phyloP scores from a whole-genome alignment of 2,329 filamentous ascomycete genomes.

The Davidsoniella eucalypti region DNA sequence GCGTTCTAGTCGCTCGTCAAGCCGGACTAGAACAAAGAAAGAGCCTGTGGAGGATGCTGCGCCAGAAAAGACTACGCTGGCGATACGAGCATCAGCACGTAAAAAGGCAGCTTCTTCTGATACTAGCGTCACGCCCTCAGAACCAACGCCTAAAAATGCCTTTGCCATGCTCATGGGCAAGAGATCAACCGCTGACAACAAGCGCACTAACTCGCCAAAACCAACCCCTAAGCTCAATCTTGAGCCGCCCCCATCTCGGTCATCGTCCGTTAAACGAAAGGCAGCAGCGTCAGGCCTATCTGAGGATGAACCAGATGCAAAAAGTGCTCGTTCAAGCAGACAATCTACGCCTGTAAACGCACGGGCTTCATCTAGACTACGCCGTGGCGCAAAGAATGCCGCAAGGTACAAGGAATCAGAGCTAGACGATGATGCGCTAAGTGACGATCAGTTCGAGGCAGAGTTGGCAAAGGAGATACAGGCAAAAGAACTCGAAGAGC shows the following conservation, averaged over 20 bases:
- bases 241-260: not conserved
- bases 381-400: not conserved
- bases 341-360: slow-evolving; percentile 53
- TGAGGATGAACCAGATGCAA: slow-evolving; percentile 27
- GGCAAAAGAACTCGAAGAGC: slow-evolving; percentile 36
- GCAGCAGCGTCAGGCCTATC: slow-evolving; percentile 15
- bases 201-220: not conserved
- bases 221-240: not conserved
- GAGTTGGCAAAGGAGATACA: slow-evolving; percentile 51
- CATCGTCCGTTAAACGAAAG: slow-evolving; percentile 17
- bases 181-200: not conserved
- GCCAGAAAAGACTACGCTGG: not conserved
- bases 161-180: slow-evolving; percentile 37
- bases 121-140: not conserved
- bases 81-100: not conserved
- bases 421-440: slow-evolving; percentile 47
- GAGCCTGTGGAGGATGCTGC: not conserved
- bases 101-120: not conserved
- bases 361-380: slow-evolving; percentile 30
- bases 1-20: not conserved
- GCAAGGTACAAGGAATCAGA: slow-evolving; percentile 28
- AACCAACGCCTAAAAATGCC: slow-evolving; percentile 24
- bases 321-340: slow-evolving; percentile 60
- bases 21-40: not conserved
- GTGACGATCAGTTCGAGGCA: slow-evolving; percentile 70